Percentiles rank a stretch among this genome's conserved stretches.
These are phyloP conservation scores for Annulohypoxylon truncatum DNA, from an alignment of 2,329 filamentous ascomycete species.

Conservation along the genomic window DNA sequence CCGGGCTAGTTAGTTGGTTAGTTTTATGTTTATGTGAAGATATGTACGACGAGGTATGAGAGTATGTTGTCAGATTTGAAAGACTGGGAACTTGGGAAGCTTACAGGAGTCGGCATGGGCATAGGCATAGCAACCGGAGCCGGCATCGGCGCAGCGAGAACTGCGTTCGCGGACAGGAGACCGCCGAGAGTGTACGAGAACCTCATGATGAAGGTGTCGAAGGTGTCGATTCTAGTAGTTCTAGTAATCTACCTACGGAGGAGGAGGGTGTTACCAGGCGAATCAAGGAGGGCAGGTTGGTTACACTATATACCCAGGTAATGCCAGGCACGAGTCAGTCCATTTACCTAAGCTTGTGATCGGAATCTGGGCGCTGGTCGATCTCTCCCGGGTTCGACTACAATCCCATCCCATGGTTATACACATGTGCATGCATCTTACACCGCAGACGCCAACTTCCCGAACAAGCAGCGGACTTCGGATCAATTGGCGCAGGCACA, in stretches of 20 bases:
- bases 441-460: conserved; percentile 20
- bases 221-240: not conserved
- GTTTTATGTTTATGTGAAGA: not conserved
- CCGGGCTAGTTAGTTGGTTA: conserved; percentile 59
- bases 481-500: conserved; percentile 18
- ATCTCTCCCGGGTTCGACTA: conserved; percentile 1
- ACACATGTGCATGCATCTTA: conserved; percentile 6
- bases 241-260: not conserved
- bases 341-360: conserved; percentile 3
- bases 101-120: conserved; percentile 45
- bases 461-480: conserved; percentile 1
- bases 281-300: not conserved
- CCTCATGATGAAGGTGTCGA: conserved; percentile 39
- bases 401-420: not conserved
- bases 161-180: conserved; percentile 42
- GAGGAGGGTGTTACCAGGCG: not conserved
- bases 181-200: conserved; percentile 40
- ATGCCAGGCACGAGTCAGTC: not conserved
- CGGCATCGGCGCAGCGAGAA: conserved; percentile 43
- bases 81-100: conserved; percentile 21
- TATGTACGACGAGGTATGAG: not conserved
- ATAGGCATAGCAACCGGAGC: conserved; percentile 36
- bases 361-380: not conserved
- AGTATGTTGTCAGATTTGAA: not conserved
- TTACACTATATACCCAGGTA: conserved; percentile 3